Evolutionary conservation across 371 early-diverging fungal species (phyloP).

Genomic region (Mortierella sp.): DNA sequence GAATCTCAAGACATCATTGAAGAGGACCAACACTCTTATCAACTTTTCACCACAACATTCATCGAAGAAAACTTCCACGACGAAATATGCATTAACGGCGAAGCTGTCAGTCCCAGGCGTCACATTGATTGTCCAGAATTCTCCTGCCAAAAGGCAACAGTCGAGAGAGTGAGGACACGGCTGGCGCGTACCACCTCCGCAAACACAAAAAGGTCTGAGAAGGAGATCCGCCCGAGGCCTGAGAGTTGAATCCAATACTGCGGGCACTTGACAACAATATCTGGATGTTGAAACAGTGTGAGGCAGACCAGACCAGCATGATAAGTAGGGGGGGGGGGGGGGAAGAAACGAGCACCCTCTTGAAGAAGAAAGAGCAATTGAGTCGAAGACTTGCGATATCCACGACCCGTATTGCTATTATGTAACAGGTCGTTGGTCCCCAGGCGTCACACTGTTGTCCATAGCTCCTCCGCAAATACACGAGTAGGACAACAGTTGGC

Average conservation of each 20-base stretch:
- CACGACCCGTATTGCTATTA: neutral
- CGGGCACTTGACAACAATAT: neutral
- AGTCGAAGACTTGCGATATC: neutral
- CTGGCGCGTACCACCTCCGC: neutral
- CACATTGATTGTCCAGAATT: neutral
- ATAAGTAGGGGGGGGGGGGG: no score
- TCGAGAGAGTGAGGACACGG: neutral
- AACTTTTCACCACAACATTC: neutral
- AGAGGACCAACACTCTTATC: neutral
- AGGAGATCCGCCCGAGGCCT: neutral
- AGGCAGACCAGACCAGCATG: neutral
- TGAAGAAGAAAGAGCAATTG: neutral
- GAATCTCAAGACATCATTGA: neutral
- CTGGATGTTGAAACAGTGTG: neutral
- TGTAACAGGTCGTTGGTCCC: neutral
- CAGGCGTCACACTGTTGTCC: constrained; percentile 3
- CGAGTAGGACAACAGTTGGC: neutral
- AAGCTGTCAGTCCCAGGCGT: constrained; percentile 5
- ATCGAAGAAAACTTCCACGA: neutral
- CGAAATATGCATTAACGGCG: neutral
- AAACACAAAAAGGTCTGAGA: neutral
- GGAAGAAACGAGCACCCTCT: neutral
- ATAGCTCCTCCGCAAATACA: neutral
- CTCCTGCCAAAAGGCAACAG: no score
- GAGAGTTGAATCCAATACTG: neutral